A percentile compares a stretch with the other conserved stretches of the same genome.
phyloP scores from a whole-genome alignment of 2,329 filamentous ascomycete species.

The Ascochyta pisi region DNA sequence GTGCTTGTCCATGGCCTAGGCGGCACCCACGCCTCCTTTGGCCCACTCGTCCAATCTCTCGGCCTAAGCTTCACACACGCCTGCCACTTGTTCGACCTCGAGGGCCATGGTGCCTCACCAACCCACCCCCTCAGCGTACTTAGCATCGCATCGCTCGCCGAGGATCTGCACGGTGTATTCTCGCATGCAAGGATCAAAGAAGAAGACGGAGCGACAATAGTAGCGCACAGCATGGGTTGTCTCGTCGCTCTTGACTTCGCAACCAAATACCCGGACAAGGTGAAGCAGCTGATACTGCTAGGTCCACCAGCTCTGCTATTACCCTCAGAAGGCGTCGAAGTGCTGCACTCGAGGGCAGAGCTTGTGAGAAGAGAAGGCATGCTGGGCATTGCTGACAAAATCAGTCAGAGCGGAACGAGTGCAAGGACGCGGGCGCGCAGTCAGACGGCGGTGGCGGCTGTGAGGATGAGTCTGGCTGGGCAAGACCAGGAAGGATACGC shows the following conservation, averaged over 20 bases:
- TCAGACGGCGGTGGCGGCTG: conserved; percentile 52
- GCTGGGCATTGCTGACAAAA: conserved; percentile 49
- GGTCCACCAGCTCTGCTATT: conserved; percentile 58
- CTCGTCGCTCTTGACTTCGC: conserved; percentile 57
- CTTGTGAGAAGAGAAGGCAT: conserved; percentile 56
- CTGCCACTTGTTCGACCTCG: conserved; percentile 60
- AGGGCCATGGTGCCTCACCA: conserved; percentile 63
- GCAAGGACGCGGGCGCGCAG: conserved; percentile 46
- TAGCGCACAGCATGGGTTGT: conserved; percentile 62
- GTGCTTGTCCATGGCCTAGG: conserved; percentile 66
- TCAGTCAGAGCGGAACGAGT: conserved; percentile 50
- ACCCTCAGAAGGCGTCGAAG: conserved; percentile 44
- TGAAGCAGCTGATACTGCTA: conserved; percentile 57
- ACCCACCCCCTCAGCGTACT: conserved; percentile 56
- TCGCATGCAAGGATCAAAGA: conserved; percentile 39
- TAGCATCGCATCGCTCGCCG: conserved; percentile 54
- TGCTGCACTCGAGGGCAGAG: conserved; percentile 46
- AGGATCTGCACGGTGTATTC: conserved; percentile 53
- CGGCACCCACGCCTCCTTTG: conserved; percentile 54
- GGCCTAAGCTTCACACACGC: conserved; percentile 39
- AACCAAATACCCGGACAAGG: conserved; percentile 48
- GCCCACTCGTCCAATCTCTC: conserved; percentile 53
- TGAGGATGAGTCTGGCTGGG: conserved; percentile 54
- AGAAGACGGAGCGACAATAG: conserved; percentile 45
- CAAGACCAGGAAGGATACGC: conserved; percentile 63